Conservation (phyloP, 2,329 filamentous ascomycete genomes). For the Biscogniauxia marginata region DNA sequence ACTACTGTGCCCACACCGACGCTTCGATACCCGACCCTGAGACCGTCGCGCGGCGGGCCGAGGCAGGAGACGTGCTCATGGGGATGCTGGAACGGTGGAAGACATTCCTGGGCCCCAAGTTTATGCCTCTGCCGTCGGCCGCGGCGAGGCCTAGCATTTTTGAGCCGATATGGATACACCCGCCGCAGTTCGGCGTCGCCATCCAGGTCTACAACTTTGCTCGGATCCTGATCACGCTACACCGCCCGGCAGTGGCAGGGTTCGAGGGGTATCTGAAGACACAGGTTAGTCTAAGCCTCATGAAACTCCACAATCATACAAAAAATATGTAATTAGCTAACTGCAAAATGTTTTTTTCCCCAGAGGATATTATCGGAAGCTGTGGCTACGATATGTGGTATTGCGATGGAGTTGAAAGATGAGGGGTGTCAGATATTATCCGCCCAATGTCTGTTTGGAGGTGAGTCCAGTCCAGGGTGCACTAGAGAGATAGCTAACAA, state of each 20-base stretch:
- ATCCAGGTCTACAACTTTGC: constrained; percentile 54
- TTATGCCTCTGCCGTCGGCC: constrained; percentile 38
- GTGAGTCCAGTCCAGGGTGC: constrained; percentile 19
- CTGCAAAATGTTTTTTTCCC: not conserved
- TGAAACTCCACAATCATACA: not conserved
- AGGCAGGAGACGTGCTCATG: constrained; percentile 22
- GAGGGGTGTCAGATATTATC: constrained; percentile 42
- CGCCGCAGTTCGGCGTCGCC: constrained; percentile 45
- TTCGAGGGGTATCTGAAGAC: constrained; percentile 44
- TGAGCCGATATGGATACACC: constrained; percentile 51
- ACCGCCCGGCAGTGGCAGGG: constrained; percentile 49
- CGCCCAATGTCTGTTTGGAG: constrained; percentile 43
- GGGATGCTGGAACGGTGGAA: constrained; percentile 34
- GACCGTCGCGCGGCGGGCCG: constrained; percentile 7
- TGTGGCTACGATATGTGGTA: constrained; percentile 48
- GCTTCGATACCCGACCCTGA: constrained; percentile 5
- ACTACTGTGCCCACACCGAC: constrained; percentile 51
- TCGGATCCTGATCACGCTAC: constrained; percentile 50
- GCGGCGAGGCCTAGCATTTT: constrained; percentile 33
- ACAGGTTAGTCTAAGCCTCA: constrained; percentile 8
- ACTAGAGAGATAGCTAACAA: not conserved
- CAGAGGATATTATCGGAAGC: constrained; percentile 45
- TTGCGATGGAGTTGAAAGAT: constrained; percentile 44
- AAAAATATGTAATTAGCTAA: not conserved
- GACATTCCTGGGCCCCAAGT: constrained; percentile 36